phyloP scores from a whole-genome alignment of 306 rosid species.

The Dalbergia cochinchinensis region DNA sequence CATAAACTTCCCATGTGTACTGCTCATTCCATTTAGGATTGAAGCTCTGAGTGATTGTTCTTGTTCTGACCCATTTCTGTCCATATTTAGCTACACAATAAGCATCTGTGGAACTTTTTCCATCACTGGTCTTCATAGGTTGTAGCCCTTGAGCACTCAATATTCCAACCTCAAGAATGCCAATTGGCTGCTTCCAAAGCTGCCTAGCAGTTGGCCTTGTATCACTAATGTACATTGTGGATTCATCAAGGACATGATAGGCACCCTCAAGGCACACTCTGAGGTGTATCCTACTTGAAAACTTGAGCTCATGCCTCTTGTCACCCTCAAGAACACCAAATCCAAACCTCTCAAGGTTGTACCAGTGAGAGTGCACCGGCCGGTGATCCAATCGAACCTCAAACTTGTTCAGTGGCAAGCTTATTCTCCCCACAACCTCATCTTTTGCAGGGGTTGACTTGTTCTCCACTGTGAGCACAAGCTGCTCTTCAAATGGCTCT shows the following conservation, averaged over 20 bases:
- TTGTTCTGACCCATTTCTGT: constrained; percentile 87
- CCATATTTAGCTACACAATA: constrained; percentile 88
- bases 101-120: constrained; percentile 66
- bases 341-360: constrained; percentile 72
- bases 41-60: constrained; percentile 67
- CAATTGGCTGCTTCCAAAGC: constrained; percentile 87
- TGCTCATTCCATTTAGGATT: constrained; percentile 57
- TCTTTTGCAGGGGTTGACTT: constrained; percentile 63
- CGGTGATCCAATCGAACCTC: constrained; percentile 82
- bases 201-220: constrained; percentile 81
- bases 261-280: constrained; percentile 87
- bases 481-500: constrained; percentile 83
- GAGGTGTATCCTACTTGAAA: constrained; percentile 58
- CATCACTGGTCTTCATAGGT: constrained; percentile 75
- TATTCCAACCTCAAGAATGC: constrained; percentile 89
- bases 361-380: constrained; percentile 71
- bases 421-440: constrained; percentile 59
- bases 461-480: constrained; percentile 69
- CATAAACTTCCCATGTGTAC: constrained; percentile 57
- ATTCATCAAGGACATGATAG: constrained; percentile 86
- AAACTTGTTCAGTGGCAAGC: constrained; percentile 55
- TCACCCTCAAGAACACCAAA: constrained; percentile 80
- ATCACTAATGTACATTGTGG: constrained; percentile 81
- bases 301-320: constrained; percentile 69
- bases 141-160: constrained; percentile 83